Evolutionary conservation across 2,329 filamentous ascomycete genomes (phyloP), one percentile per base, ranked within the genome.

Genomic region (Xylariaceae sp.): DNA sequence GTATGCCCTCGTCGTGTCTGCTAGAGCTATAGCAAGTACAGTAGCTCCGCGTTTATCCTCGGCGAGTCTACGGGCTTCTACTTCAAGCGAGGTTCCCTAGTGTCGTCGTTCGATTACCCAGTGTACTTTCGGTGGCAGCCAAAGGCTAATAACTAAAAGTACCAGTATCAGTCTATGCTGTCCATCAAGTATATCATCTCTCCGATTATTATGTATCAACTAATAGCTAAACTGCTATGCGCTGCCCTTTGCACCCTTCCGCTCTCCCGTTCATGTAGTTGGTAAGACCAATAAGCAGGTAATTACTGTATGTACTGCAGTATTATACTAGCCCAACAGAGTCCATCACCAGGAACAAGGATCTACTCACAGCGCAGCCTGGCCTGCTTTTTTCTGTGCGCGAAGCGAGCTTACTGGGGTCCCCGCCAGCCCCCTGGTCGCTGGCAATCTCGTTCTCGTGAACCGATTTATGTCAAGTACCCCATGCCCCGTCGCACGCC

Each of bases 381-480:
- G 60, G 58, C 64, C 63, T 67, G 60, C 61, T 66, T 64, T 64
- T 60, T 61, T 63, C 60, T 64, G 64, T 68, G 67, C 61, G 71
- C 69, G 49, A 76, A 76, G 74, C 74, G 75, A 77, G 72, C 67
- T 72, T 71, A 72, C 72, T 74, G 65, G 72, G 67, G 68, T 69
- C 69, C 69, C 68, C 63, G 64, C 62, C 60, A 58, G 55, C 67
- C 67, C 69, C 72, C 67, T n/a, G 71, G 74, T 75, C 73, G 66
- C 67, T 68, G 67, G 74, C 73, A 78, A 78, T 79, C 74, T 79
- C 73, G 71, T 75, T 79, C 74, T 79, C 73, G 71, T 75, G 75
- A 78, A 78, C 76, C 74, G 73, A 76, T 71, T 75, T 75, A 71
- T 72, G 60, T 62, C 43, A 49, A 64, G 60, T 36, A 53, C 66